phyloP scores from a whole-genome alignment of 768 basidiomycete genomes.

The Trametes maxima region DNA sequence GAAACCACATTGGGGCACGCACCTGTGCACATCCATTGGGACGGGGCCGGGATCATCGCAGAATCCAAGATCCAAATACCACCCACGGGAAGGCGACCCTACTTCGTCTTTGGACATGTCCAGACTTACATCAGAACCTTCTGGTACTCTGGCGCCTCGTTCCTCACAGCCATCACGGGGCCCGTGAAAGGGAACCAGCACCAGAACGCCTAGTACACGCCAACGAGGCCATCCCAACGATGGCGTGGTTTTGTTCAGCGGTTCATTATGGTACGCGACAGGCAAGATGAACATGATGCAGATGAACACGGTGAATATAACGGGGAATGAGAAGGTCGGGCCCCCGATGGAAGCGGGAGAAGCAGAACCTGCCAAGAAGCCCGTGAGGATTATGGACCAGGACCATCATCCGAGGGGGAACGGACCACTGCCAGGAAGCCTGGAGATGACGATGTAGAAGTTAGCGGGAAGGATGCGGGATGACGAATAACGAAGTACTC shows the following conservation, averaged over 20 bases:
- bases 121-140: neutral
- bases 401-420: no score
- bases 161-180: slow-evolving; percentile 42
- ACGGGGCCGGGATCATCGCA: neutral
- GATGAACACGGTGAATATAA: slow-evolving; percentile 49
- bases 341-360: neutral
- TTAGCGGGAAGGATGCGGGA: no score
- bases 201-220: slow-evolving; percentile 50
- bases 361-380: no score
- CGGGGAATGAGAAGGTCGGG: no score
- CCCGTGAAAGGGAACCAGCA: slow-evolving; percentile 48
- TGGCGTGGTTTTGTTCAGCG: slow-evolving; percentile 57
- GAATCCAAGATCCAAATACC: neutral
- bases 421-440: no score
- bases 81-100: neutral
- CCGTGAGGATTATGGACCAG: no score
- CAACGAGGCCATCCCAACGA: slow-evolving; percentile 57
- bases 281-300: slow-evolving; percentile 59
- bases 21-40: neutral
- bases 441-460: no score
- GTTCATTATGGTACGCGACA: slow-evolving; percentile 52
- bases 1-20: neutral
- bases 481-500: no score
- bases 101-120: neutral
- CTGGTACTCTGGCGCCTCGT: slow-evolving; percentile 4